Conservation (phyloP, 306 rosid species). For the Gastrolobium villosum region DNA sequence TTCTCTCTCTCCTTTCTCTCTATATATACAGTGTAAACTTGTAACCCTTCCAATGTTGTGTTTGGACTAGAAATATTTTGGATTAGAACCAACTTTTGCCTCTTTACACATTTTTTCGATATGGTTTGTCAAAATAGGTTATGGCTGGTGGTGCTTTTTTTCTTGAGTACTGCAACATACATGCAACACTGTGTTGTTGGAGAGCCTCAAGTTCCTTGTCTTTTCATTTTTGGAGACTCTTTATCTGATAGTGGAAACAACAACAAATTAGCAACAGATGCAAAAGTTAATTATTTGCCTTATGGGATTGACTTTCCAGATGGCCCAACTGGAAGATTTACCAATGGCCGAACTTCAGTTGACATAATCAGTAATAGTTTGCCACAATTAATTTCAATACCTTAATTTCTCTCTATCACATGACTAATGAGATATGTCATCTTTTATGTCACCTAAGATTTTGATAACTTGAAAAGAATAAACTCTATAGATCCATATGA, state of each 20-base stretch:
- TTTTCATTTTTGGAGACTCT: slow-evolving; percentile 81
- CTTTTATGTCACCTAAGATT: not conserved
- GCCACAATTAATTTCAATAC: not conserved
- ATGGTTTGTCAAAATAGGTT: slow-evolving; percentile 34
- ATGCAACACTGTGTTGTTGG: slow-evolving; percentile 37
- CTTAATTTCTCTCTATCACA: not conserved
- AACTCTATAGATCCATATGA: not conserved
- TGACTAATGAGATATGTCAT: not conserved
- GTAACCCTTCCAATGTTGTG: not conserved
- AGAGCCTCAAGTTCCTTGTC: slow-evolving; percentile 58
- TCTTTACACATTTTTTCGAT: not conserved
- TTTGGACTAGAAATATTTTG: not conserved
- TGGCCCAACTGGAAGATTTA: slow-evolving; percentile 72
- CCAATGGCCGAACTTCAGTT: slow-evolving; percentile 60
- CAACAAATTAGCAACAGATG: slow-evolving; percentile 43
- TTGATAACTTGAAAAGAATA: not conserved
- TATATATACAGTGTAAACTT: slow-evolving; percentile 2
- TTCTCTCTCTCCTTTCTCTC: not conserved
- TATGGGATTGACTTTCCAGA: slow-evolving; percentile 67
- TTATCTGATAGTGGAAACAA: slow-evolving; percentile 73
- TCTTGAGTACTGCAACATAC: slow-evolving; percentile 5
- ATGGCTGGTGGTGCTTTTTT: slow-evolving; percentile 33
- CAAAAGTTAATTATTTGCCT: slow-evolving; percentile 58
- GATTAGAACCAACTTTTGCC: not conserved
- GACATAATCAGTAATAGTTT: slow-evolving; percentile 48